These are phyloP conservation scores for Pseudomonodictys pantanalensis DNA, from an alignment of 495 filamentous ascomycete genomes.

Conservation along the genomic window DNA sequence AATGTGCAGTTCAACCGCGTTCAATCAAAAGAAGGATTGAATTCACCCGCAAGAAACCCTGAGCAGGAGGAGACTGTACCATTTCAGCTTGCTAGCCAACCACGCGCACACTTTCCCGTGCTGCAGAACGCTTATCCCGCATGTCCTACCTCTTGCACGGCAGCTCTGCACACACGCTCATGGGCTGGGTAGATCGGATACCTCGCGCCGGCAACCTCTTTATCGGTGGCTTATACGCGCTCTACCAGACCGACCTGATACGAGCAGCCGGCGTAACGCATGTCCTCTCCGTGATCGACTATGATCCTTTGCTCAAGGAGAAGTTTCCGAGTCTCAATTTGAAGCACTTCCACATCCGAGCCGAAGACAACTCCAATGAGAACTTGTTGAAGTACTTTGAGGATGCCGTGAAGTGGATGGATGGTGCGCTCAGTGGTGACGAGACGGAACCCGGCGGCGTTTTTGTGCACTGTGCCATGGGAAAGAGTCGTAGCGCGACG, in stretches of 20 bases:
- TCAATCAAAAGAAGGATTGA: no score
- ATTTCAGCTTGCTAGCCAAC: no score
- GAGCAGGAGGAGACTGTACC: no score
- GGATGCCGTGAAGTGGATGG: conserved; percentile 27
- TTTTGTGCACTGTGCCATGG: conserved; percentile 41
- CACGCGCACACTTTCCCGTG: no score
- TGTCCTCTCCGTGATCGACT: conserved; percentile 35
- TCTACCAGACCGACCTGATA: conserved; percentile 38
- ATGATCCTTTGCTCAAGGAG: conserved; percentile 32
- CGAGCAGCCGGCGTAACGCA: conserved; percentile 33
- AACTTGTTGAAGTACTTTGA: conserved; percentile 34
- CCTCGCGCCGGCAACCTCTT: conserved; percentile 33
- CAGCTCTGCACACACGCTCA: conserved; percentile 4
- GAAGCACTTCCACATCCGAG: conserved; percentile 32
- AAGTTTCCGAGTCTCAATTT: conserved; percentile 27
- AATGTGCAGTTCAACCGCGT: no score
- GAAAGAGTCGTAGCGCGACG: conserved; percentile 36
- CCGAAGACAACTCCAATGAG: conserved; percentile 38
- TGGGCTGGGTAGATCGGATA: conserved; percentile 38
- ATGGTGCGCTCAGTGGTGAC: conserved; percentile 21
- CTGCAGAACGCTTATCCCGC: no score
- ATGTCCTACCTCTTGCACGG: conserved; percentile 13
- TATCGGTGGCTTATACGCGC: conserved; percentile 40
- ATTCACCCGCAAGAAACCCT: no score
- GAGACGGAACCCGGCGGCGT: no score